A percentile compares a stretch with the other conserved stretches of the same genome.
phyloP scores from a whole-genome alignment of 495 filamentous ascomycete species.

The Aspergillus saccharolyticus region DNA sequence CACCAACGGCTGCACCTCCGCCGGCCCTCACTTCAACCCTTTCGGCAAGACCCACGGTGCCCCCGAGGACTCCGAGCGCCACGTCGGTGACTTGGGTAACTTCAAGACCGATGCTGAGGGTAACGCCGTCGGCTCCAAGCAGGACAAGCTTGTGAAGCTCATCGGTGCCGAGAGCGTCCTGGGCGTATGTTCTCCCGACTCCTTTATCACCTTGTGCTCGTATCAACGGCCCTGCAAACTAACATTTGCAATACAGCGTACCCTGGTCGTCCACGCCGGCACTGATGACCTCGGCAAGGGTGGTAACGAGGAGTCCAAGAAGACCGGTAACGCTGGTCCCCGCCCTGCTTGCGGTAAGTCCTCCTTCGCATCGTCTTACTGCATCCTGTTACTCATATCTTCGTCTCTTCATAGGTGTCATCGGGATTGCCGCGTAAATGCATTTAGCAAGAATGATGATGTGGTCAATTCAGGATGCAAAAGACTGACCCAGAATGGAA shows the following conservation, averaged over 20 bases:
- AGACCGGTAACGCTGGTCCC: slow-evolving; percentile 90
- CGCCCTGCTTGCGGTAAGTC: slow-evolving; percentile 86
- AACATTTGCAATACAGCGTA: slow-evolving; percentile 55
- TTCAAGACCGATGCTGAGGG: slow-evolving; percentile 90
- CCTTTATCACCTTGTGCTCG: neutral
- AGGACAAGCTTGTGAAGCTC: slow-evolving; percentile 82
- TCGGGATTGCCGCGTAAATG: slow-evolving; percentile 68
- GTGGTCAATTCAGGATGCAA: slow-evolving; percentile 13
- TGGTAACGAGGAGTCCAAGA: slow-evolving; percentile 86
- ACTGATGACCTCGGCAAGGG: slow-evolving; percentile 95
- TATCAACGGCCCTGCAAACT: neutral
- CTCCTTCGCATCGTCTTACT: neutral
- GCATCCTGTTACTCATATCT: neutral
- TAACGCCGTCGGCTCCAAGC: slow-evolving; percentile 69
- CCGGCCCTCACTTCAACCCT: slow-evolving; percentile 98
- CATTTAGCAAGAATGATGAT: slow-evolving; percentile 10
- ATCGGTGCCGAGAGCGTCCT: slow-evolving; percentile 94
- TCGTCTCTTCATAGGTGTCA: slow-evolving; percentile 56
- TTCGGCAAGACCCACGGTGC: slow-evolving; percentile 86
- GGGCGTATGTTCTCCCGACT: slow-evolving; percentile 58
- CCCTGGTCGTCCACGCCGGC: slow-evolving; percentile 87
- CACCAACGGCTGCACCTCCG: slow-evolving; percentile 98
- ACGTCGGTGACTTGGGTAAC: slow-evolving; percentile 97
- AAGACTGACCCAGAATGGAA: slow-evolving; percentile 7
- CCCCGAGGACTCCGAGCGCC: slow-evolving; percentile 73